Conservation (phyloP, 1,284 basidiomycete genomes). For the Baeospora myosura region DNA sequence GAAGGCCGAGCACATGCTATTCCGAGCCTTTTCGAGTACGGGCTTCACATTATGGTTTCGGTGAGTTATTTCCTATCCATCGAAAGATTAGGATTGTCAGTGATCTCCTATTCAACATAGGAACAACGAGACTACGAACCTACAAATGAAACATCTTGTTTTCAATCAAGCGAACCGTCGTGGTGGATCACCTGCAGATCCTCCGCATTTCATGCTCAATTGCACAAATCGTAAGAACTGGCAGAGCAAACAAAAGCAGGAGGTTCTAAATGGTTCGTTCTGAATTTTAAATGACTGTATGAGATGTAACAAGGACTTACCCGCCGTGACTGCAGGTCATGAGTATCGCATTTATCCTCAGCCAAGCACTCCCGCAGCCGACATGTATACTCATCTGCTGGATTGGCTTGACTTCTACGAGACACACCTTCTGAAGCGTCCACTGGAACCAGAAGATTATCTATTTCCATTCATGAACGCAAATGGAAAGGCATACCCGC, state of each 20-base stretch:
- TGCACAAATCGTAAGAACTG: conserved; percentile 9
- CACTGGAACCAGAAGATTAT: not conserved
- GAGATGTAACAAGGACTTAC: not conserved
- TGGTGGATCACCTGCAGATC: not conserved
- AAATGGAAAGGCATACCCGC: not conserved
- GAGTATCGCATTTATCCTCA: conserved; percentile 7
- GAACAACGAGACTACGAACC: not conserved
- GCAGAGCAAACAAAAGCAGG: conserved; percentile 7
- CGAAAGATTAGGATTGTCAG: not conserved
- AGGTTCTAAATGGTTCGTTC: not conserved
- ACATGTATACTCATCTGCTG: not conserved
- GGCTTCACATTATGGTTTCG: conserved; percentile 1
- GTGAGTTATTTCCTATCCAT: not conserved
- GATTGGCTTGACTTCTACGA: not conserved
- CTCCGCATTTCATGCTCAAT: conserved; percentile 8
- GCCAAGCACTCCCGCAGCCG: conserved; percentile 1
- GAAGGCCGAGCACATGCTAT: not conserved
- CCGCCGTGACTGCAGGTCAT: not conserved
- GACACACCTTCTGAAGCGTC: not conserved
- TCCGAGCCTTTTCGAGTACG: not conserved
- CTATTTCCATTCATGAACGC: not conserved
- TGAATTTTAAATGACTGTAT: not conserved
- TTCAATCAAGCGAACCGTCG: not conserved
- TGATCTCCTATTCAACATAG: not conserved
- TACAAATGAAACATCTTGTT: not conserved